Percentiles rank a stretch among this genome's conserved stretches.
Conservation (phyloP, 2,329 filamentous ascomycete genomes). For the Pseudogymnoascus pannorum region DNA sequence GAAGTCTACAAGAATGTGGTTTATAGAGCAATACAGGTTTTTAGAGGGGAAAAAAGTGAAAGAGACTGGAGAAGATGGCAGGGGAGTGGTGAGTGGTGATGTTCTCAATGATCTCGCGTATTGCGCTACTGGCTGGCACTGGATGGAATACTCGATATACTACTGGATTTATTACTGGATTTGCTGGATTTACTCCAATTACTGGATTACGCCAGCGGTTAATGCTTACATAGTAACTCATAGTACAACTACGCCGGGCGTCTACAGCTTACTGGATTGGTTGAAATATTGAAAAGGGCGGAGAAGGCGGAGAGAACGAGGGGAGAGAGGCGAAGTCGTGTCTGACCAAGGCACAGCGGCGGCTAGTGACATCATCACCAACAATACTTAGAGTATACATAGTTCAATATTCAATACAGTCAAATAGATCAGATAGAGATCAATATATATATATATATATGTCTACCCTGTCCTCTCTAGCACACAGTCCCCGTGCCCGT, state of each 20-base stretch:
- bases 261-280: slow-evolving; percentile 1
- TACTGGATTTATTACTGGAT: not conserved
- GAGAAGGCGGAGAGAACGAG: not conserved
- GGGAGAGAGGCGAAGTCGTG: not conserved
- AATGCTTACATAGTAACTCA: no score
- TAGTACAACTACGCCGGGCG: slow-evolving; percentile 5
- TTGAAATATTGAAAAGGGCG: not conserved
- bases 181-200: not conserved
- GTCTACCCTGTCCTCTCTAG: not conserved
- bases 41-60: not conserved
- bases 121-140: not conserved
- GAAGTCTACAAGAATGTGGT: not conserved
- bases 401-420: not conserved
- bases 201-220: not conserved
- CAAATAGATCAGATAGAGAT: not conserved
- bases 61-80: not conserved
- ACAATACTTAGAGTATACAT: not conserved
- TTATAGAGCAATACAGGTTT: not conserved
- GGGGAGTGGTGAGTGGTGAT: not conserved
- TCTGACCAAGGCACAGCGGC: slow-evolving; percentile 1
- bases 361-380: not conserved
- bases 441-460: not conserved
- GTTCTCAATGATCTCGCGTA: slow-evolving; percentile 3
- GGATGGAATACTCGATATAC: not conserved
- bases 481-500: no score